phyloP scores from a whole-genome alignment of 768 basidiomycete genomes.

The Gloeopeniophorella convolvens region DNA sequence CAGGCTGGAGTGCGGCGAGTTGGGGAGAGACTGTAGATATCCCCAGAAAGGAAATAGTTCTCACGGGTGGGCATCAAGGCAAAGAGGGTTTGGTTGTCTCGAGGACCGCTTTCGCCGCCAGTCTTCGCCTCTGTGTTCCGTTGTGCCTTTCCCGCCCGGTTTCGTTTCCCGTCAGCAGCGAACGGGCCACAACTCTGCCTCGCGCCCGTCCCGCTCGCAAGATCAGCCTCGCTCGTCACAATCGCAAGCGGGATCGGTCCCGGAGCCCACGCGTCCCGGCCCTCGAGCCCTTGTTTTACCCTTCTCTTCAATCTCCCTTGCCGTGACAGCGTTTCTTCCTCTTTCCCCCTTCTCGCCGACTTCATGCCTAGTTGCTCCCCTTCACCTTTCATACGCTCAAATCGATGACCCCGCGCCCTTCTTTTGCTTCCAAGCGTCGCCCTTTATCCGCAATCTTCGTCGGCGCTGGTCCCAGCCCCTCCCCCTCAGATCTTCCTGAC shows the following conservation, averaged over 20 bases:
- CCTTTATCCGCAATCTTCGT: constrained; percentile 60
- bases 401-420: constrained; percentile 48
- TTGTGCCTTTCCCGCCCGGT: no score
- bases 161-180: no score
- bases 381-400: constrained; percentile 12
- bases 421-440: constrained; percentile 38
- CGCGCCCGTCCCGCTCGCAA: background rate
- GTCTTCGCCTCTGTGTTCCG: no score
- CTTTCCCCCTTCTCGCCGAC: constrained; percentile 2
- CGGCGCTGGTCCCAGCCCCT: constrained; percentile 34
- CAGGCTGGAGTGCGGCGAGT: no score
- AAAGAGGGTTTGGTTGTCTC: no score
- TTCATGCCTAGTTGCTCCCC: constrained; percentile 17
- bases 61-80: no score
- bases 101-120: no score
- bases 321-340: constrained; percentile 2
- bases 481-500: constrained; percentile 27
- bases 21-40: no score
- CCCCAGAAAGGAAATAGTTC: no score
- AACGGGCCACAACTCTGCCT: constrained; percentile 7
- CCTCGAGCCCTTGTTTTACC: no score
- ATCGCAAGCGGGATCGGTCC: constrained; percentile 11
- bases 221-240: constrained; percentile 9
- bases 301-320: no score
- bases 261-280: no score